Evolutionary conservation across 257 asterid genomes (phyloP).

Genomic region (Solanum peruvianum): DNA sequence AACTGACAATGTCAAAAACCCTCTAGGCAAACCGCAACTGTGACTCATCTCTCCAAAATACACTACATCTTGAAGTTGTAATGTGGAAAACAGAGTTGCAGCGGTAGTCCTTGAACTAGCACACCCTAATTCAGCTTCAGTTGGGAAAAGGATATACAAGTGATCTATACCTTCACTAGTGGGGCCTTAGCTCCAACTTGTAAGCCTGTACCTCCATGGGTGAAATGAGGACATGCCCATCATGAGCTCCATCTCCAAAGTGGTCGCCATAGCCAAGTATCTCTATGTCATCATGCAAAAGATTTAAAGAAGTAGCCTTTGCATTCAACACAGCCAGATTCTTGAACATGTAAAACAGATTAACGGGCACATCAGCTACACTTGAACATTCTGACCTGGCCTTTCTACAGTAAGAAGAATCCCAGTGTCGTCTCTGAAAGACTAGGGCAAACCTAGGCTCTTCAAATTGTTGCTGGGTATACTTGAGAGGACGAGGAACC

Average conservation of each 20-base stretch:
- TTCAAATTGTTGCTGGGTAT: slow-evolving; percentile 46
- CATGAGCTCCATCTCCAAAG: slow-evolving; percentile 63
- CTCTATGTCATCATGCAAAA: slow-evolving; percentile 65
- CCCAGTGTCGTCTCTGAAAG: slow-evolving; percentile 69
- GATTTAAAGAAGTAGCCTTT: slow-evolving; percentile 69
- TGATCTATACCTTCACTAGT: slow-evolving; percentile 2
- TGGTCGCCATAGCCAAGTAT: slow-evolving; percentile 70
- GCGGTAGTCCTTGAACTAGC: background rate
- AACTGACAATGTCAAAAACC: background rate
- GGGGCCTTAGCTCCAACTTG: slow-evolving; percentile 57
- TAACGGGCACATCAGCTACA: slow-evolving; percentile 54
- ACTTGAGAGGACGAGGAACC: slow-evolving; percentile 74
- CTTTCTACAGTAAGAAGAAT: slow-evolving; percentile 55
- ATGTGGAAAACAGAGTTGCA: background rate
- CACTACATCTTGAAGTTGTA: background rate
- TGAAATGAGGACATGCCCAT: slow-evolving; percentile 71
- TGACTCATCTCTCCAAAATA: background rate
- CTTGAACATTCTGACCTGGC: slow-evolving; percentile 66
- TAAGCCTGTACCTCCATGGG: slow-evolving; percentile 98
- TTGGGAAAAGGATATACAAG: background rate
- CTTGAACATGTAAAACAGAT: slow-evolving; percentile 69
- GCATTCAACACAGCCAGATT: slow-evolving; percentile 50
- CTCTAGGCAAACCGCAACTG: background rate
- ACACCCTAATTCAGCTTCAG: background rate
- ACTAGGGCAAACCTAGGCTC: slow-evolving; percentile 54